These are phyloP conservation scores for Samsoniella hepiali DNA, from an alignment of 2,329 filamentous ascomycete species.

Conservation along the genomic window DNA sequence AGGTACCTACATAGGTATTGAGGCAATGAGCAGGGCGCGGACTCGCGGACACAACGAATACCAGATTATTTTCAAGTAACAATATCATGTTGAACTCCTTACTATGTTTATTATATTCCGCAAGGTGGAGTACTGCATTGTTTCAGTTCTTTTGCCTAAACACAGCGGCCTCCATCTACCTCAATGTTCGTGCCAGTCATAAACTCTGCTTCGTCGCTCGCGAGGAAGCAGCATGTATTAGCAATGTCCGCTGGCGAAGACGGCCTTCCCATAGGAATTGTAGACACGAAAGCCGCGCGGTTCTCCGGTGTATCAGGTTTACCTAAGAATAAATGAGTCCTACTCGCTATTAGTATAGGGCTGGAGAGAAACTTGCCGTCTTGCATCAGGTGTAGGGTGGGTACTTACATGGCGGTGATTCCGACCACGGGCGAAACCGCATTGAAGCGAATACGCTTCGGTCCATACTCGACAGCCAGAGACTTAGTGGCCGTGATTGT, in stretches of 20 bases:
- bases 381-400: background rate
- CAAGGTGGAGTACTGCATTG: no score
- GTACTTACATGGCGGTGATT: constrained; percentile 56
- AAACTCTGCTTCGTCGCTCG: constrained; percentile 68
- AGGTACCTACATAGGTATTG: no score
- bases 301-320: constrained; percentile 62
- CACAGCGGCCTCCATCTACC: constrained; percentile 31
- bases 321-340: constrained; percentile 52
- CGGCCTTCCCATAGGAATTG: constrained; percentile 52
- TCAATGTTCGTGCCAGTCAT: constrained; percentile 71
- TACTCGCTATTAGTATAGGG: constrained; percentile 16
- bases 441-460: constrained; percentile 70
- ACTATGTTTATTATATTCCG: no score
- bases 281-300: constrained; percentile 50
- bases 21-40: no score
- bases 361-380: background rate
- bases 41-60: no score
- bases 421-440: constrained; percentile 67
- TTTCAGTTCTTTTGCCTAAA: constrained; percentile 18
- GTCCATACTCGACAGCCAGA: constrained; percentile 70
- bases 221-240: constrained; percentile 67
- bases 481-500: constrained; percentile 56
- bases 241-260: constrained; percentile 64
- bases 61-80: no score
- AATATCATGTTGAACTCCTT: no score